These are phyloP conservation scores for Blakeslea trispora DNA, from an alignment of 371 early-diverging fungal genomes.

Conservation along the genomic window DNA sequence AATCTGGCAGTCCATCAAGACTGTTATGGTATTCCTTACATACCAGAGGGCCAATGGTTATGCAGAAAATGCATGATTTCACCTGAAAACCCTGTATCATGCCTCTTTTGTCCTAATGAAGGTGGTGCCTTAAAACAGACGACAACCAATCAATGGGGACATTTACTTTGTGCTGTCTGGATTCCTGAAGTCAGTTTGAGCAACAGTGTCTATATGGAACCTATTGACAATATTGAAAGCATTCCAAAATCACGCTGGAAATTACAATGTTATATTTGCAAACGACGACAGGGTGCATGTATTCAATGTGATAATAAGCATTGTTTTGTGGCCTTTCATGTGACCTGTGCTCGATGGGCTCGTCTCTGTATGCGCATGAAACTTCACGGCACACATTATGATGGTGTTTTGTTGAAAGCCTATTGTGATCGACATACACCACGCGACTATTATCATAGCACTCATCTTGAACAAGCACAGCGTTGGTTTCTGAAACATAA, in stretches of 20 bases:
- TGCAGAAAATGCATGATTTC: conserved; percentile 96
- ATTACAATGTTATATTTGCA: conserved; percentile 88
- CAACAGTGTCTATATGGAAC: conserved; percentile 96
- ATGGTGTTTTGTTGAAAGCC: conserved; percentile 63
- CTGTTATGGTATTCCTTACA: conserved; percentile 99
- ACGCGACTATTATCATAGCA: conserved; percentile 60
- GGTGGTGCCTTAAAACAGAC: conserved; percentile 99
- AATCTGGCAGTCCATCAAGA: conserved; percentile 99
- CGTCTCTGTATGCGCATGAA: conserved; percentile 88
- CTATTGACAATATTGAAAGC: conserved; percentile 87
- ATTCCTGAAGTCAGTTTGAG: conserved; percentile 92
- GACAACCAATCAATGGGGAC: conserved; percentile 90
- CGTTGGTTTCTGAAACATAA: conserved; percentile 18
- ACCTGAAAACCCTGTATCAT: conserved; percentile 88
- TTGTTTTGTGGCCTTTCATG: conserved; percentile 93
- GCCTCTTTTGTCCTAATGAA: conserved; percentile 92
- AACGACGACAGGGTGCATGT: conserved; percentile 83
- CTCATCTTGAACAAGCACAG: conserved; percentile 40
- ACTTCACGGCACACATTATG: conserved; percentile 46
- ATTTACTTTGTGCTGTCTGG: conserved; percentile 94
- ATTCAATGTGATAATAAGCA: conserved; percentile 92
- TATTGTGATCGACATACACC: conserved; percentile 89
- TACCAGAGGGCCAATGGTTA: conserved; percentile 99
- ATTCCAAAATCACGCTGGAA: conserved; percentile 91
- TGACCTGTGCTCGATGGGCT: conserved; percentile 90